Base-by-base conservation (phyloP, 495 filamentous ascomycete genomes). In the Aspergillus sparsus region DNA sequence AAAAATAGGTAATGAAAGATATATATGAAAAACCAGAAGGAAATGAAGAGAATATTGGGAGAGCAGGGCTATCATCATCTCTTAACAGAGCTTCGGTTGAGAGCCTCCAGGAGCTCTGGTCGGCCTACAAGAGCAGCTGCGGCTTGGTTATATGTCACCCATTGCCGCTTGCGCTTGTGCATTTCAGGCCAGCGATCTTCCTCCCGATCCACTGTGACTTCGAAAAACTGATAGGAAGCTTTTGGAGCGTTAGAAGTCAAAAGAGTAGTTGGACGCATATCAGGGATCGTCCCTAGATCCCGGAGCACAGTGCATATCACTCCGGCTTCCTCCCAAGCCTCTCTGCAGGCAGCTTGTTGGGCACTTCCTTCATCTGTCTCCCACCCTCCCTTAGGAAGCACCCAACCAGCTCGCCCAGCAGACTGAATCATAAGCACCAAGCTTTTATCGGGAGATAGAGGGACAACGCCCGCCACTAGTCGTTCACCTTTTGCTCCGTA, bases 271-370 rank as follows among this genome's bases (percentile, higher is more conserved):
- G 85, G 81, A 45, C 87, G 85, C 70, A 82, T 84, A 71, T 98
- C 94, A 55, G 84, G 75, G 67, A 98, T 94, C 59, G 87, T 79
- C 53, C 94, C 94, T 63, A 98, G 82, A 73, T 96, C 91, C 65
- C 85, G 85, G 58, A 84, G 84, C 67, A 97, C 85, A 34, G 82
- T 87, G 71, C 92, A 91, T 58, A 86, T 75, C 67, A 98, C 92
- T 64, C 94, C 94, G 52, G 91, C 94, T 77, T 98, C 94, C 77
- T 98, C 94, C 94, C 94, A 98, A 46, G 94, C 95, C 77, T 98
- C 94, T 59, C 94, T 77, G 60, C 80, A 81, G 39, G 88, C 88
- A 16, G 88, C 88, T 52, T 89, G 85, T 63, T 83, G 73, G 15
- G 84, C 80, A 35, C 83, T 86, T 41, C 76, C 82, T 76, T 98